Evolutionary conservation across 176 grass and related monocot species (phyloP), one percentile per base, ranked within the genome.

Genomic region (Oryza nivara): DNA sequence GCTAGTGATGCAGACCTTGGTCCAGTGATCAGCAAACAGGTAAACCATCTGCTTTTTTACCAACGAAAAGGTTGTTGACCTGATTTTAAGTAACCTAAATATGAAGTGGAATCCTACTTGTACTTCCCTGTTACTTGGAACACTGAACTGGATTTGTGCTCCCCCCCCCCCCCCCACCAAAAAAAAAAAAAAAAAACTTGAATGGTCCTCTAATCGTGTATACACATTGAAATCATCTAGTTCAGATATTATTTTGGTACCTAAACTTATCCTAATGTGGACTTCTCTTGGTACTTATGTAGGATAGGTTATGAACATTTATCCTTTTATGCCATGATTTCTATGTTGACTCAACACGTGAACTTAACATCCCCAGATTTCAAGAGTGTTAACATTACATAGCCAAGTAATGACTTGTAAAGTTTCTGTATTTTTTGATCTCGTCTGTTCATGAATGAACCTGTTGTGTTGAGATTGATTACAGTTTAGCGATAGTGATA

Each of bases 11-110:
- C 93, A 48, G 96, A 98, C 78, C 91, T 98, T 87, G 96, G 96
- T 83, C 96, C 96, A 40, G 96, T 98, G 66, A 98, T 98, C 32
- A 93, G 92, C 78, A 92, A 74, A 82, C 91, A 98, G 93, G 96
- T 63, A 35, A 13, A 25, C 4, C 47, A 26, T 19, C 23, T 85
- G 1, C 43, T 17, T 67, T 67, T 65, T 65, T 19, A 17, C 30
- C 43, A 43, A 34, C 17, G 16, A 22, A 72, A 78, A 9, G 22
- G 4, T 32, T 41, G 3, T 52, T 6, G 45, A 0, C 6, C 17
- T 61, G 20, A 47, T 68, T 74, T 76, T 68, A 43, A 3, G 56
- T 47, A 14, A 68, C 48, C 36, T 36, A 30, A 47, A 22, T 69
- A 35, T 12, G 38, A 38, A 81, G 68, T 56, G 58, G 2, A 73